A percentile compares a stretch with the other conserved stretches of the same genome.
These are phyloP conservation scores for Schwanniomyces occidentalis DNA, from an alignment of 805 yeast genomes.

Conservation along the genomic window DNA sequence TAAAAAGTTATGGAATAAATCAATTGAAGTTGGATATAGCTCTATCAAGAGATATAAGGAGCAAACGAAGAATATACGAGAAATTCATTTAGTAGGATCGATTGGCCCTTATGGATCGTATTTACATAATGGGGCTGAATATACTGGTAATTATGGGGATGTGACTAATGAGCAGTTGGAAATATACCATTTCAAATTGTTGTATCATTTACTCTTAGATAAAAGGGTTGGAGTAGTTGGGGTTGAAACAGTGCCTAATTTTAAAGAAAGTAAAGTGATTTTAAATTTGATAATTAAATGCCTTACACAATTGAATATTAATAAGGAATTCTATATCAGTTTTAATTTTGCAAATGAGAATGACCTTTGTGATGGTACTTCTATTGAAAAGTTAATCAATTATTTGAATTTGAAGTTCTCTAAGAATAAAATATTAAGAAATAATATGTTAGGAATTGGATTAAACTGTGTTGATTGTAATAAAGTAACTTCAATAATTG, in stretches of 20 bases:
- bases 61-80: not conserved
- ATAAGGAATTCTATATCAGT: slow-evolving; percentile 48
- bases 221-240: slow-evolving; percentile 56
- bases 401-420: slow-evolving; percentile 13
- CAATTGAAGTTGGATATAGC: slow-evolving; percentile 22
- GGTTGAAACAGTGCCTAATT: slow-evolving; percentile 72
- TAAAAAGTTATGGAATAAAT: slow-evolving; percentile 20
- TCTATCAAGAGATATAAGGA: slow-evolving; percentile 13
- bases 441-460: slow-evolving; percentile 53
- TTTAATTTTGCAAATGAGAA: slow-evolving; percentile 25
- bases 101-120: slow-evolving; percentile 79
- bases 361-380: slow-evolving; percentile 33
- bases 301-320: slow-evolving; percentile 6
- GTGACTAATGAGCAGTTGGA: slow-evolving; percentile 37
- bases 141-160: slow-evolving; percentile 61
- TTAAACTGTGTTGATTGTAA: slow-evolving; percentile 64
- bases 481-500: slow-evolving; percentile 41
- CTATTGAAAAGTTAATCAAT: slow-evolving; percentile 18
- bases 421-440: slow-evolving; percentile 11
- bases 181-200: slow-evolving; percentile 49
- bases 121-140: slow-evolving; percentile 68
- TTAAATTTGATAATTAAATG: slow-evolving; percentile 32
- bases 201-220: slow-evolving; percentile 36
- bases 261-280: slow-evolving; percentile 55
- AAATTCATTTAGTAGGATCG: slow-evolving; percentile 52